A percentile compares a stretch with the other conserved stretches of the same genome.
Evolutionary conservation across 768 basidiomycete genomes (phyloP).

Genomic region (Boletus sp.): DNA sequence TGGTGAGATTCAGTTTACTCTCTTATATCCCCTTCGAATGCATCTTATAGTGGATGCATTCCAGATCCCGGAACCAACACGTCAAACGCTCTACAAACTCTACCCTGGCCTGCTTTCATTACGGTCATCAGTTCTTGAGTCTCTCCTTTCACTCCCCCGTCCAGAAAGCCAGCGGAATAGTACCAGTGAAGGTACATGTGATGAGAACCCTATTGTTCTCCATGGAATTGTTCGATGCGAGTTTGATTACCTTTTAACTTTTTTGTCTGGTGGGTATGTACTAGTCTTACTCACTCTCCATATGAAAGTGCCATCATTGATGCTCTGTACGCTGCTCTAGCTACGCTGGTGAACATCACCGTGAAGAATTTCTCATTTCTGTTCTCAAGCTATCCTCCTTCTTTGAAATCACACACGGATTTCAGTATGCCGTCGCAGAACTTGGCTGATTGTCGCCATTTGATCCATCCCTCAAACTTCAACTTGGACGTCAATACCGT

Average conservation of each 20-base stretch:
- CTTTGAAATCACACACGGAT: not conserved
- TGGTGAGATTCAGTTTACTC: no score
- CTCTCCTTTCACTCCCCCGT: not conserved
- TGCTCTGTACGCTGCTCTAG: not conserved
- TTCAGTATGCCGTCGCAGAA: not conserved
- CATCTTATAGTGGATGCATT: no score
- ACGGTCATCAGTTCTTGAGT: not conserved
- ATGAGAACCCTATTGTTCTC: slow-evolving; percentile 5
- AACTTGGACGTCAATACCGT: slow-evolving; percentile 4
- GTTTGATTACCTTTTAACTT: slow-evolving; percentile 1
- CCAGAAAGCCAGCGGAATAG: not conserved
- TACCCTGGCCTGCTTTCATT: not conserved
- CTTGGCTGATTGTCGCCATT: not conserved
- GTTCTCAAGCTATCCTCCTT: not conserved
- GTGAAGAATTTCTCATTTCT: not conserved
- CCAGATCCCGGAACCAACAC: not conserved
- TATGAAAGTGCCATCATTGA: no score
- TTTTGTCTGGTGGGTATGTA: not conserved
- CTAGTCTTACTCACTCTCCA: no score
- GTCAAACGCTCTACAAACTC: not conserved
- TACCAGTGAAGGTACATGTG: not conserved
- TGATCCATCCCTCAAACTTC: not conserved
- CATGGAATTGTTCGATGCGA: not conserved
- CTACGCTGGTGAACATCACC: not conserved
- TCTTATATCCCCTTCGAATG: no score